phyloP scores from a whole-genome alignment of 306 rosid species.

The Crataegus laevigata region DNA sequence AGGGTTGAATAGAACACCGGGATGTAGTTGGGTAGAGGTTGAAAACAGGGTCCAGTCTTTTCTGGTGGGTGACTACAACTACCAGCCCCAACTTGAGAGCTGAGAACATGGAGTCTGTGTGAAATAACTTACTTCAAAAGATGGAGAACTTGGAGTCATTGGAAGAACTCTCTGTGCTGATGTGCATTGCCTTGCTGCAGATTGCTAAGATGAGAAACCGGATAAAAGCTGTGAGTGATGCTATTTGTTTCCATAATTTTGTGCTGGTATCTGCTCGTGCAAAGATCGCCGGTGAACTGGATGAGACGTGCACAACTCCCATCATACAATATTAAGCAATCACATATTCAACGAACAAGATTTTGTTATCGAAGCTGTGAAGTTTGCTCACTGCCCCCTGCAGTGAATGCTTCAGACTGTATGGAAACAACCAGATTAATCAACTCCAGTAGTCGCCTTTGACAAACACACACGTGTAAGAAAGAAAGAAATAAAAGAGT shows the following conservation, averaged over 20 bases:
- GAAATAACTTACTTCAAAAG: slow-evolving; percentile 4
- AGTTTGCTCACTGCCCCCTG: background rate
- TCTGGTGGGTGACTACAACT: slow-evolving; percentile 5
- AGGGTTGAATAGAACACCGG: slow-evolving; percentile 57
- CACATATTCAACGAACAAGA: background rate
- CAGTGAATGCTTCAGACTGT: background rate
- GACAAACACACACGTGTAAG: too few relatives aligned
- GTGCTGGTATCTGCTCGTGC: slow-evolving; percentile 6
- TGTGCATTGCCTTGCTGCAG: slow-evolving; percentile 1
- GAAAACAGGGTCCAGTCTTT: slow-evolving; percentile 18
- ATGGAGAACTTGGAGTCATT: background rate
- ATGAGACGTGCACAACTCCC: background rate
- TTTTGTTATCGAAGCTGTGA: background rate
- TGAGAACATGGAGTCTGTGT: background rate
- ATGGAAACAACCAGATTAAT: background rate
- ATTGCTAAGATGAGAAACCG: background rate
- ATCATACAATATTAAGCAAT: background rate
- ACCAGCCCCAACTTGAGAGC: slow-evolving; percentile 8
- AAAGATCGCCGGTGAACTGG: slow-evolving; percentile 4
- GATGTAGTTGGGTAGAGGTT: slow-evolving; percentile 59
- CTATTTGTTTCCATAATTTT: background rate
- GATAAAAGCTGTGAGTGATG: background rate
- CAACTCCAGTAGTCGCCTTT: background rate
- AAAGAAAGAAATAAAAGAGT: too few relatives aligned
- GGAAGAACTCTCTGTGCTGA: background rate